phyloP scores from a whole-genome alignment of 306 rosid species.

The Neltuma alba region DNA sequence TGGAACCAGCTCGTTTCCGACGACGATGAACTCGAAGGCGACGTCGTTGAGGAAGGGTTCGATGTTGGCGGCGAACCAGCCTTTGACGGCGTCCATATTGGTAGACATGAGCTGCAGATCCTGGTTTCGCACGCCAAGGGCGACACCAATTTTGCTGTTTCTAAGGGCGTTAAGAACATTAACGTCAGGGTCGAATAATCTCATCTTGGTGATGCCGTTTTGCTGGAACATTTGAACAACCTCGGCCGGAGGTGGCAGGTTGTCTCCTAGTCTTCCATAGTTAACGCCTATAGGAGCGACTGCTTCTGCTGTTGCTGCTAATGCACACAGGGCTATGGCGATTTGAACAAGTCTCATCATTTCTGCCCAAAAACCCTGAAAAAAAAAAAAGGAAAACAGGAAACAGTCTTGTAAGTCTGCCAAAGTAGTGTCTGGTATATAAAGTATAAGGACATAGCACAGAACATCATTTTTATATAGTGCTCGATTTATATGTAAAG shows the following conservation, averaged over 20 bases:
- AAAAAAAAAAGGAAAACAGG: not conserved
- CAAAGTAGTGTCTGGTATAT: not conserved
- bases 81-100: not conserved
- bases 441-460: no score
- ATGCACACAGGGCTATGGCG: not conserved
- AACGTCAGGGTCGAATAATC: not conserved
- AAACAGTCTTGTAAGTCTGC: no score
- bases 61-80: not conserved
- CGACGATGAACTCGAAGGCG: not conserved
- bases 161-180: not conserved
- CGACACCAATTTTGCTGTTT: not conserved
- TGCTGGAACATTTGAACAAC: not conserved
- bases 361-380: not conserved
- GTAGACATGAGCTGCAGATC: not conserved
- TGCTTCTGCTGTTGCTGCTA: not conserved
- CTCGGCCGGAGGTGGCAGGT: not conserved
- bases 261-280: not conserved
- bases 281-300: not conserved
- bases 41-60: not conserved
- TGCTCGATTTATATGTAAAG: no score
- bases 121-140: not conserved
- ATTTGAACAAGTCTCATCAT: not conserved
- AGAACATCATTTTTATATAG: no score
- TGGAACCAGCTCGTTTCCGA: not conserved
- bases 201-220: not conserved